Conservation (phyloP, 768 basidiomycete genomes). For the Clavaria fumosa region DNA sequence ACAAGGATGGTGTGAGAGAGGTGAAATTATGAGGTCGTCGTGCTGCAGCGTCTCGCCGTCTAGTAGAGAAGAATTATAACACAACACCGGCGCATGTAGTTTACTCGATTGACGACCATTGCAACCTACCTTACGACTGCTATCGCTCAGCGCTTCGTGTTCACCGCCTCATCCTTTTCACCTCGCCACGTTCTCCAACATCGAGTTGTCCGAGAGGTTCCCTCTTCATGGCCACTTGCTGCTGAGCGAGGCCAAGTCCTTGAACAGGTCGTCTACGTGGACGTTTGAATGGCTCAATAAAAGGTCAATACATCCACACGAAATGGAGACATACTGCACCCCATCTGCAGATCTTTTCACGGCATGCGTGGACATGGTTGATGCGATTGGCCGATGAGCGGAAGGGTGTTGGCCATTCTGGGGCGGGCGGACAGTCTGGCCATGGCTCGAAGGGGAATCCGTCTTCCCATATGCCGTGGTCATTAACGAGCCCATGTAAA, state of each 20-base stretch:
- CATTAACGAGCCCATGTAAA: not conserved
- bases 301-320: constrained; percentile 11
- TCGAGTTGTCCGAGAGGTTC: constrained; percentile 23
- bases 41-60: no score
- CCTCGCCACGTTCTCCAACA: constrained; percentile 24
- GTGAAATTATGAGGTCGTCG: constrained; percentile 62
- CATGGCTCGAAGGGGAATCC: not conserved
- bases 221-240: constrained; percentile 14
- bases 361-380: not conserved
- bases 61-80: no score
- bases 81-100: no score
- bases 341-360: not conserved
- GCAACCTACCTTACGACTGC: no score
- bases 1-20: constrained; percentile 79
- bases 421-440: not conserved
- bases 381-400: not conserved
- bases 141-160: no score
- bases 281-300: constrained; percentile 8
- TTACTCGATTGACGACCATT: no score
- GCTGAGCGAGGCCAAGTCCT: constrained; percentile 27
- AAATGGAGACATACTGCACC: constrained; percentile 11
- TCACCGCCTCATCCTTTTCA: constrained; percentile 31
- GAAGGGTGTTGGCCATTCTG: not conserved
- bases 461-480: not conserved
- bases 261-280: constrained; percentile 15